phyloP scores from a whole-genome alignment of 2,329 filamentous ascomycete genomes.

The Penicillium sp. region DNA sequence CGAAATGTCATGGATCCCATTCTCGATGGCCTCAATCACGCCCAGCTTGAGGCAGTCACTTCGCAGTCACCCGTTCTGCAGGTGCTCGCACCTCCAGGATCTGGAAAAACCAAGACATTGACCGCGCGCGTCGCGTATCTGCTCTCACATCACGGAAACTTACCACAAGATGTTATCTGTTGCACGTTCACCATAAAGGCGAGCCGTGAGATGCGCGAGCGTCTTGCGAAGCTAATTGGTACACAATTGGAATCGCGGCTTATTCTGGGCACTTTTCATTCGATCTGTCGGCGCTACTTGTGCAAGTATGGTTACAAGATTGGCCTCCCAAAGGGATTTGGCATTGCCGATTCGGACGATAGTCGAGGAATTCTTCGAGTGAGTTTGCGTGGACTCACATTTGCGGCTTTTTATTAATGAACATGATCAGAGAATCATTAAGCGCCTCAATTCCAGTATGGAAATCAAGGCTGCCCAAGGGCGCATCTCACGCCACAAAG shows the following conservation, averaged over 20 bases:
- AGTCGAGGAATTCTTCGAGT: conserved; percentile 74
- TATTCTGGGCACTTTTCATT: conserved; percentile 92
- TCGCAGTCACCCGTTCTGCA: conserved; percentile 64
- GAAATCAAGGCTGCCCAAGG: conserved; percentile 72
- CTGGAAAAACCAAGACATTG: conserved; percentile 93
- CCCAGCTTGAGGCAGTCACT: conserved; percentile 67
- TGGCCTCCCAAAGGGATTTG: conserved; percentile 80
- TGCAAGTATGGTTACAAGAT: conserved; percentile 82
- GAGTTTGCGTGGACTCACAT: conserved; percentile 5
- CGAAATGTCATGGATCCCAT: conserved; percentile 55
- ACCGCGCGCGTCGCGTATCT: conserved; percentile 92
- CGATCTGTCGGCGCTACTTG: conserved; percentile 84
- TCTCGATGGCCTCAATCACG: conserved; percentile 65
- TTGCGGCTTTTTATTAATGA: background rate
- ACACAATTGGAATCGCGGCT: conserved; percentile 74
- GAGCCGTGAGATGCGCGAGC: conserved; percentile 87
- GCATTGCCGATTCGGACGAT: conserved; percentile 85
- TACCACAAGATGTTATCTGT: conserved; percentile 87
- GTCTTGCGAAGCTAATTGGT: conserved; percentile 81
- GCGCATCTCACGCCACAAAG: conserved; percentile 72
- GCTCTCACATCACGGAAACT: conserved; percentile 70
- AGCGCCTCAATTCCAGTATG: conserved; percentile 68
- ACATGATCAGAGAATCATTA: conserved; percentile 67
- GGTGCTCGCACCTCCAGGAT: conserved; percentile 67
- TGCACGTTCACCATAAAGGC: conserved; percentile 98